Conservation (phyloP, 1,139 yeast genomes). For the Geotrichum klebahnii region DNA sequence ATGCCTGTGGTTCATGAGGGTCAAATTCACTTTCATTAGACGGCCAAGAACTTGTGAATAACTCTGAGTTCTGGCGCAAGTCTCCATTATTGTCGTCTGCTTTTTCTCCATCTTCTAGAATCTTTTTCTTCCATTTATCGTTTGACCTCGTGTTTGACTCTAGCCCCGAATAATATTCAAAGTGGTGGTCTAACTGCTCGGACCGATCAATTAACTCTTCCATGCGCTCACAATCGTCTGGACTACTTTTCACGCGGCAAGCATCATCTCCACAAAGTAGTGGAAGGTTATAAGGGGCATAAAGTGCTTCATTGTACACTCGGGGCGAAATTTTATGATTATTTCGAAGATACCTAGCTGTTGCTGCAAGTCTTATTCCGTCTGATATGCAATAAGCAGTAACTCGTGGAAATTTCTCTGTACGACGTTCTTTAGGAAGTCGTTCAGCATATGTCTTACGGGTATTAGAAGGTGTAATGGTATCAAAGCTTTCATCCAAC, state of each 20-base stretch:
- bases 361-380: conserved; percentile 61
- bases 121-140: conserved; percentile 11
- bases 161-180: conserved; percentile 84
- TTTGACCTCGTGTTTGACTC: conserved; percentile 23
- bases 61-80: no score
- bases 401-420: conserved; percentile 70
- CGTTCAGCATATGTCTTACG: conserved; percentile 56
- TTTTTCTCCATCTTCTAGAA: conserved; percentile 40
- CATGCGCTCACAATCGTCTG: conserved; percentile 56
- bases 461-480: conserved; percentile 10
- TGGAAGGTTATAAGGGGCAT: conserved; percentile 86
- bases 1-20: conserved; percentile 65
- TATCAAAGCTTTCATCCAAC: conserved; percentile 23
- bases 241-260: conserved; percentile 73
- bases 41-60: no score
- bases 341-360: conserved; percentile 59
- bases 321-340: conserved; percentile 83
- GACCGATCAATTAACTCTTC: conserved; percentile 74
- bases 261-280: conserved; percentile 84
- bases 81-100: conserved; percentile 40
- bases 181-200: conserved; percentile 85
- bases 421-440: conserved; percentile 63
- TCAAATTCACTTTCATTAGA: conserved; percentile 44
- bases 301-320: conserved; percentile 82
- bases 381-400: conserved; percentile 90